phyloP scores from a whole-genome alignment of 352 stramenopile species.

The Phytophthora tubulina region DNA sequence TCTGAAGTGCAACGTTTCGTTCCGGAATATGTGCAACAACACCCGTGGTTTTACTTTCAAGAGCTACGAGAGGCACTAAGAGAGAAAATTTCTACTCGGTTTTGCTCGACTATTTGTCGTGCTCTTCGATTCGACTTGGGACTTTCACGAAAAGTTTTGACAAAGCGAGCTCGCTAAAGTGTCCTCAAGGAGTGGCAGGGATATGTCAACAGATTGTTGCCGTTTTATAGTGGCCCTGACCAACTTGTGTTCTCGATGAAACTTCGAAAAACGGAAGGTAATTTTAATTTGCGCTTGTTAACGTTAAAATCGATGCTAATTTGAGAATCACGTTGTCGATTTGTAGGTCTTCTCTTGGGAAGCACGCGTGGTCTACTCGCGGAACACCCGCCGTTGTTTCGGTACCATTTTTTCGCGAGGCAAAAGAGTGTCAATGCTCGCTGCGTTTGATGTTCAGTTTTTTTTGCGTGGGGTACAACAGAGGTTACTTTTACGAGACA shows the following conservation, averaged over 20 bases:
- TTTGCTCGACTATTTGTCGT: neutral
- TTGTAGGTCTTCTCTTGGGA: conserved; percentile 4
- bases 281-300: neutral
- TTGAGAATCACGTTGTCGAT: neutral
- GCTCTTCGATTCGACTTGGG: neutral
- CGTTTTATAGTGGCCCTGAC: conserved; percentile 8
- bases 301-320: neutral
- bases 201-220: conserved; percentile 9
- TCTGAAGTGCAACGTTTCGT: conserved; percentile 11
- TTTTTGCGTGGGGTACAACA: conserved; percentile 18
- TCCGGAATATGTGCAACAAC: conserved; percentile 11
- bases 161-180: conserved; percentile 16
- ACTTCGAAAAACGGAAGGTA: conserved; percentile 13
- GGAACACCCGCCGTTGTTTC: conserved; percentile 15
- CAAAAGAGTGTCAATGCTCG: conserved; percentile 28
- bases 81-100: conserved; percentile 1
- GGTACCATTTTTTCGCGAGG: conserved; percentile 15
- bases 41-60: conserved; percentile 32
- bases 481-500: conserved; percentile 31
- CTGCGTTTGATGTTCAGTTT: conserved; percentile 32
- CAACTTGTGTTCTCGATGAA: conserved; percentile 25
- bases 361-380: conserved; percentile 28
- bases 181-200: neutral
- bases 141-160: conserved; percentile 21
- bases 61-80: conserved; percentile 9